Percentiles rank a stretch among this genome's conserved stretches.
Evolutionary conservation across 805 yeast genomes (phyloP).

Genomic region (Schwanniomyces polymorphus): DNA sequence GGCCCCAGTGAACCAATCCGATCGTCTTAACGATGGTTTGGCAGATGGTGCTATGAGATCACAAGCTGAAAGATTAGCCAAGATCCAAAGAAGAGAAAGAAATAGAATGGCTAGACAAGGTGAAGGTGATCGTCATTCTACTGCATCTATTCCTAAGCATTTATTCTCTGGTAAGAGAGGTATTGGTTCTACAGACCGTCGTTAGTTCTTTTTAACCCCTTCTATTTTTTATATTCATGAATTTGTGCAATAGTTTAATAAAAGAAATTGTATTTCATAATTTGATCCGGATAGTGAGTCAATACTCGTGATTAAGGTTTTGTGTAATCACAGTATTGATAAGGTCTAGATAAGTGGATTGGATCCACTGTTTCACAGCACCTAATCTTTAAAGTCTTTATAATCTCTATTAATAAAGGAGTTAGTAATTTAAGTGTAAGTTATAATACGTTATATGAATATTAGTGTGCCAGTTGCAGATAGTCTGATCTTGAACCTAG

Average conservation of each 20-base stretch:
- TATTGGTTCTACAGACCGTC: slow-evolving; percentile 87
- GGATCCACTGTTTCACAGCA: neutral
- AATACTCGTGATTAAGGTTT: neutral
- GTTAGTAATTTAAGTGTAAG: neutral
- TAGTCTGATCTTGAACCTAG: slow-evolving; percentile 2
- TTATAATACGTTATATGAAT: slow-evolving; percentile 1
- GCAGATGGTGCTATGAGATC: slow-evolving; percentile 76
- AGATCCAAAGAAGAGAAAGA: slow-evolving; percentile 90
- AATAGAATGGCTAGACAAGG: slow-evolving; percentile 90
- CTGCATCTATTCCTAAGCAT: slow-evolving; percentile 89
- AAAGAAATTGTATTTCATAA: slow-evolving; percentile 1
- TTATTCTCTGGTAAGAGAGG: slow-evolving; percentile 96
- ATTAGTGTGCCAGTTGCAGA: slow-evolving; percentile 4
- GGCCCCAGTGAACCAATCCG: slow-evolving; percentile 61
- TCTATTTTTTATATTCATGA: neutral
- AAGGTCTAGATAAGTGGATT: neutral
- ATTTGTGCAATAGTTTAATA: slow-evolving; percentile 6
- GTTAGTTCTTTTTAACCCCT: slow-evolving; percentile 41
- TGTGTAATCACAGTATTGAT: slow-evolving; percentile 1
- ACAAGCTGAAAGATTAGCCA: slow-evolving; percentile 84
- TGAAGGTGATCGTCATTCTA: slow-evolving; percentile 91
- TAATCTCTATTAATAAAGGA: neutral
- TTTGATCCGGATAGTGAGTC: neutral
- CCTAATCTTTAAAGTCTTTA: neutral
- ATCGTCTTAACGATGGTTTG: slow-evolving; percentile 85